A percentile compares a stretch with the other conserved stretches of the same genome.
Evolutionary conservation across 1,284 basidiomycete genomes (phyloP).

Genomic region (Cryptococcus neoformans): DNA sequence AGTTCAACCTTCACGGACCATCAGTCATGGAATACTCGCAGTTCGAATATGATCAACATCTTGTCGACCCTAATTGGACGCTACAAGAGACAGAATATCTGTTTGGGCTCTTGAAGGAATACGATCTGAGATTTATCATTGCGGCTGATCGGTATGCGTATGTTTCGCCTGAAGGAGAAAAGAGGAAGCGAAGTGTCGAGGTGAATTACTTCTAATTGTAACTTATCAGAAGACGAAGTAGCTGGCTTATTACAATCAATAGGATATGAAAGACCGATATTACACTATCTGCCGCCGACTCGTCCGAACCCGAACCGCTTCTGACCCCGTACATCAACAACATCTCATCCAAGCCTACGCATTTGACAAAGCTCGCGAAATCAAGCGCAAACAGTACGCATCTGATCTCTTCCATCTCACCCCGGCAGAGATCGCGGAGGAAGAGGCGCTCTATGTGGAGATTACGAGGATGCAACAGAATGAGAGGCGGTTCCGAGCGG

Average conservation of each 20-base stretch:
- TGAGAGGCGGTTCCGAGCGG: constrained; percentile 80
- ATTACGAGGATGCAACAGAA: constrained; percentile 91
- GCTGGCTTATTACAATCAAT: background rate
- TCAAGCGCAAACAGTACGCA: constrained; percentile 84
- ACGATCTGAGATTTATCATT: constrained; percentile 87
- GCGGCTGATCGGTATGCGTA: constrained; percentile 87
- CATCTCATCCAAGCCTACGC: constrained; percentile 67
- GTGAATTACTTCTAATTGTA: constrained; percentile 45
- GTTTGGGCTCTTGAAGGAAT: constrained; percentile 74
- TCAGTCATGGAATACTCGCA: constrained; percentile 77
- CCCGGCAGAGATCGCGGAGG: constrained; percentile 85
- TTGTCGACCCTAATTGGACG: constrained; percentile 82
- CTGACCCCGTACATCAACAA: constrained; percentile 68
- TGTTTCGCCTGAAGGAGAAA: constrained; percentile 11
- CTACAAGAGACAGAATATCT: constrained; percentile 95
- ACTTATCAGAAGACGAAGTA: no score
- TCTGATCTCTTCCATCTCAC: constrained; percentile 80
- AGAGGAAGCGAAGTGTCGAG: constrained; percentile 63
- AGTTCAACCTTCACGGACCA: constrained; percentile 47
- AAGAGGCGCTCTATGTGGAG: constrained; percentile 93
- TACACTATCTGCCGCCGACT: constrained; percentile 89
- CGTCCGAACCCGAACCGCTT: constrained; percentile 72
- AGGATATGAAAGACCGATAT: constrained; percentile 95
- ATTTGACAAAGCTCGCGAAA: constrained; percentile 89
- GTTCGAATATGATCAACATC: constrained; percentile 80